Base-by-base conservation (phyloP, 306 rosid species). In the Oemleria cerasiformis region DNA sequence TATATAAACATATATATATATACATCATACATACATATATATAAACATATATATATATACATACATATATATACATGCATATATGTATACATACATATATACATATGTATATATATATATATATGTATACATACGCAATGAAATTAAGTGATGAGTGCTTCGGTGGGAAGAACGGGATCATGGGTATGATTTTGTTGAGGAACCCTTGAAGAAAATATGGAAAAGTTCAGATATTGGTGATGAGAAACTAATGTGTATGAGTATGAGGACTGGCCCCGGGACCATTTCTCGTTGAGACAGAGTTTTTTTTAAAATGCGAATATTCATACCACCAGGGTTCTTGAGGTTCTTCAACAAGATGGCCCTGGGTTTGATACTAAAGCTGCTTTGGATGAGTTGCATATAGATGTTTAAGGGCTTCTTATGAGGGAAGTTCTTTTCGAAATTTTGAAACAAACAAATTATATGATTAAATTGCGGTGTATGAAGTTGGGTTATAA, bases 381-480 rank as follows among this genome's bases (percentile, higher is more conserved):
- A 75, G 63, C 55, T 71, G 85, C 88, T 77, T 75, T 95, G 68
- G 77, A 78, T 77, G 96, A 89, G 79, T 85, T 88, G 86, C 42
- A 59, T 9, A 14, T 95, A 16, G 81, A 72, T 73, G 80, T 88
- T 69, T 89, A 97, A 0, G 96, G 92, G 74, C 77, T 82, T 61
- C 89, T 95, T 49, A 96, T 88, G 75, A 88, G 96, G 77, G 90
- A 90, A 70, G 96, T 95, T 74, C 87, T 95, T 19, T 50, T 76
- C 58, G 89, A 88, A 63, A 82, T 95, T 51, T 79, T 92, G 90
- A 88, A 77, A 67, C 78, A 36, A 15, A 59, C 84, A 38, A 81
- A 71, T 76, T 39, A 53, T 81, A 82, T 77, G 11, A 82, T 79
- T 85, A 95, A 86, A 78, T 79, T 79, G 12, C 87, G 87, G 72